Evolutionary conservation across 192 early-diverging fungal species (phyloP), one percentile per base, ranked within the genome.

Genomic region (Umbelopsis isabellina): DNA sequence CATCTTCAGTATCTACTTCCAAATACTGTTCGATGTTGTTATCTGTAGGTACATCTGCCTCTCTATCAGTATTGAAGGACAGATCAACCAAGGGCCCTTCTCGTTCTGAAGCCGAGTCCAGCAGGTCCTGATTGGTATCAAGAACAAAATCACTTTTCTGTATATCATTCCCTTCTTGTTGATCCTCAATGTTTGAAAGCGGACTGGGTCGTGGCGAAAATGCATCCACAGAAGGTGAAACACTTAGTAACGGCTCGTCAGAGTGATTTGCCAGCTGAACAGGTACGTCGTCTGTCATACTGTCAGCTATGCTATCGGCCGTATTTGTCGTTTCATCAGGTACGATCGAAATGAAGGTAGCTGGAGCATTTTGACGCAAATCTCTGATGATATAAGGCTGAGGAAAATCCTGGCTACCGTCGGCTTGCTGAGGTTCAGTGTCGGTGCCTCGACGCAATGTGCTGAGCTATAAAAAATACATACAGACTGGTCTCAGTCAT

Each of bases 321-420:
- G 10, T 0, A 41, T 6, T 41, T 41, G 37, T 5, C 37, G 37
- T 0, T 10, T 5, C 37, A 41, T 41, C 6, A 41, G 37, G 0
- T 41, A 41, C 10, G 37, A 0, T 41, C 2, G 37, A 41, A 5
- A 10, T 10, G 6, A 61, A 11, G 55, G 27, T 25, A 2, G 18
- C 55, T 4, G 11, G 12, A 11, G 16, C 1, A 7, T 22, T 30
- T 1, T 61, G 30, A 3, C 33, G 30, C 4, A 15, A 13, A 7
- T 61, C 27, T n/a, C 16, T 25, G 11, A 61, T 61, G 18, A 35
- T 61, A 33, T 61, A 61, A 13, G 55, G 55, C 25, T 61, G 55
- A 1, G 55, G 55, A 4, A 61, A 25, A 35, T 30, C 33, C 30
- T 61, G 27, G n/a, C 55, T 25, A 10, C 33, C 27, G 27, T 30